These are phyloP conservation scores for Rhodotorula kratochvilovae DNA, from an alignment of 768 basidiomycete genomes.

Conservation along the genomic window DNA sequence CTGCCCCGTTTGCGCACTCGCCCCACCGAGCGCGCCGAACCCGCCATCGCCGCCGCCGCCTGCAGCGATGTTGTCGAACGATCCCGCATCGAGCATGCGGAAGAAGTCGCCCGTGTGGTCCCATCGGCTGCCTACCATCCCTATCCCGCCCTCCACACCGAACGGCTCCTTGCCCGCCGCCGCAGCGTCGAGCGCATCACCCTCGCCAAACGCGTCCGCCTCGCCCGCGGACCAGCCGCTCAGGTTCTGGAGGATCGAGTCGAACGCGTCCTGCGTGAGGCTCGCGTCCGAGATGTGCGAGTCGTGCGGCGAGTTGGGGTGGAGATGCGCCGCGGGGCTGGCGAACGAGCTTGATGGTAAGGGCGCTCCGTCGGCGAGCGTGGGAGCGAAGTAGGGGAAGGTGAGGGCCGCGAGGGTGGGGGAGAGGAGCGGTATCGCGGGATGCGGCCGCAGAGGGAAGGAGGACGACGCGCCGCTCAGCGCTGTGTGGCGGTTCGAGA, in stretches of 20 bases:
- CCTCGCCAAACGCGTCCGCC: background rate
- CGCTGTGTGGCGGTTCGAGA: background rate
- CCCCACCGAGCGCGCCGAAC: background rate
- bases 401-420: conserved; percentile 1
- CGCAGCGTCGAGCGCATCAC: background rate
- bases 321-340: too few relatives aligned
- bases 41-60: background rate
- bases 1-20: too few relatives aligned
- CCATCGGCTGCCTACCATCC: too few relatives aligned
- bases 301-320: background rate
- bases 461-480: background rate
- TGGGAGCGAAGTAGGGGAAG: background rate
- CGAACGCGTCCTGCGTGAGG: conserved; percentile 3
- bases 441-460: too few relatives aligned
- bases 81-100: background rate
- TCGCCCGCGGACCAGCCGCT: background rate
- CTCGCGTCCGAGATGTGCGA: background rate
- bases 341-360: background rate
- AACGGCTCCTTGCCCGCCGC: background rate
- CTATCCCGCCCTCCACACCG: background rate
- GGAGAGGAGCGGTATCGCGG: conserved; percentile 9
- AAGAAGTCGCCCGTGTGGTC: background rate
- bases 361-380: background rate
- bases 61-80: background rate
- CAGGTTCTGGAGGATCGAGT: background rate